Evolutionary conservation across 2,329 filamentous ascomycete species (phyloP), one percentile per base, ranked within the genome.

Genomic region (Lachnellula suecica): DNA sequence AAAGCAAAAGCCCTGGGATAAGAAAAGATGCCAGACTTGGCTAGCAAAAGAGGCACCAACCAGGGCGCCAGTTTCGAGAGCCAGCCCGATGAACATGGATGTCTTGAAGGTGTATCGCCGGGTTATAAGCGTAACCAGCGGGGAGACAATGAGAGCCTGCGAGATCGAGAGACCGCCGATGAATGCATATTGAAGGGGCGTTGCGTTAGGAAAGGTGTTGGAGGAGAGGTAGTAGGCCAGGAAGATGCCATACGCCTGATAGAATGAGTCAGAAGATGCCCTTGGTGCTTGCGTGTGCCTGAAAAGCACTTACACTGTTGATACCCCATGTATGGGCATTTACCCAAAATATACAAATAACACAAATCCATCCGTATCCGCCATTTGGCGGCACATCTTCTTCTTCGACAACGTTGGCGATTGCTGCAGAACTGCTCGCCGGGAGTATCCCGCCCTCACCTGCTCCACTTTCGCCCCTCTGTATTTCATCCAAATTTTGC

Each of bases 1-100:
- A 54, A 91, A 91, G 49, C 83, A 81, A 2, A 91, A 65, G 2
- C 89, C 88, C 63, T 92, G 89, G 3, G 78, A 80, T 0, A 92
- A 76, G 51, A 90, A 83, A 0, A 93, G 75, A 24, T 92, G 88
- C 85, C 87, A 91, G 53, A 89, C 83, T 47, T 80, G 65, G 7
- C 66, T 72, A 0, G 85, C 80, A 60, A 91, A 91, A 13, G 82
- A 86, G 6, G 88, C 87, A 2, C 79, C 81, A 45, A 91, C 80
- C 57, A 91, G 78, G 35, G 81, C 83, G 7, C 74, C 69, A 44
- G 84, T 77, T 66, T 89, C 82, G 44, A 91, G 72, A 1, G 31
- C 17, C 3, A 57, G 50, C 15, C 54, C 51, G 19, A 54, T 23
- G 11, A 46, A 15, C 48, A 57, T 54, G 6, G 44, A 27, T 13